phyloP scores from a whole-genome alignment of 768 basidiomycete species.

The Dacryopinax spathularia region DNA sequence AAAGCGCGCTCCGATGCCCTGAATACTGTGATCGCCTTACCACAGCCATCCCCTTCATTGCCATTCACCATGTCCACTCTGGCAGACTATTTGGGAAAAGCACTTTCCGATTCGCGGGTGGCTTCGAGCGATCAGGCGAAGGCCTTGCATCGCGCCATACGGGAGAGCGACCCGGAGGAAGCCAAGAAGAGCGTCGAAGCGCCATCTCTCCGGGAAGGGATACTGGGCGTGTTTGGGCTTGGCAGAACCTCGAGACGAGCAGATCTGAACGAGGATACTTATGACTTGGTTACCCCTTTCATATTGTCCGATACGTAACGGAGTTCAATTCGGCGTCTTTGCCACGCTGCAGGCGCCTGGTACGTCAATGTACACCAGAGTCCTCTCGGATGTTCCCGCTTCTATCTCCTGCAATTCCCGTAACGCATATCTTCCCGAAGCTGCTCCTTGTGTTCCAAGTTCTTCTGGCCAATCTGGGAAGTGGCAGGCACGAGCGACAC shows the following conservation, averaged over 20 bases:
- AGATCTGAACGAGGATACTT: neutral
- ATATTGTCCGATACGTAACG: neutral
- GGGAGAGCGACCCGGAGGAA: neutral
- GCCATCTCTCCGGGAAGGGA: neutral
- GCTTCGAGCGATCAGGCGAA: neutral
- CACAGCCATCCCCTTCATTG: neutral
- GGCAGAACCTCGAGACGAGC: neutral
- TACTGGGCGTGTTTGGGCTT: neutral
- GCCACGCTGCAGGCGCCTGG: too few species aligned
- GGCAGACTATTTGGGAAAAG: neutral
- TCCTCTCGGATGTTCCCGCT: too few species aligned
- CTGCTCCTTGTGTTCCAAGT: too few species aligned
- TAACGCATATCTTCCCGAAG: too few species aligned
- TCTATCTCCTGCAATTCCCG: too few species aligned
- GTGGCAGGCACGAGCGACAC: too few species aligned
- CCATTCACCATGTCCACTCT: neutral
- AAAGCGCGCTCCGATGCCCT: neutral
- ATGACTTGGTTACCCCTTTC: constrained; percentile 2
- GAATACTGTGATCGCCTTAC: neutral
- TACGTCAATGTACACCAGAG: too few species aligned
- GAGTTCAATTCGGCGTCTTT: neutral
- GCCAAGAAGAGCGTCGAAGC: neutral
- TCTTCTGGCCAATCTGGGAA: too few species aligned
- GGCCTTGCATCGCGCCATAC: neutral
- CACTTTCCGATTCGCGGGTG: neutral